A percentile compares a stretch with the other conserved stretches of the same genome.
Evolutionary conservation across 768 basidiomycete species (phyloP).

Genomic region (Podaxis sp.): DNA sequence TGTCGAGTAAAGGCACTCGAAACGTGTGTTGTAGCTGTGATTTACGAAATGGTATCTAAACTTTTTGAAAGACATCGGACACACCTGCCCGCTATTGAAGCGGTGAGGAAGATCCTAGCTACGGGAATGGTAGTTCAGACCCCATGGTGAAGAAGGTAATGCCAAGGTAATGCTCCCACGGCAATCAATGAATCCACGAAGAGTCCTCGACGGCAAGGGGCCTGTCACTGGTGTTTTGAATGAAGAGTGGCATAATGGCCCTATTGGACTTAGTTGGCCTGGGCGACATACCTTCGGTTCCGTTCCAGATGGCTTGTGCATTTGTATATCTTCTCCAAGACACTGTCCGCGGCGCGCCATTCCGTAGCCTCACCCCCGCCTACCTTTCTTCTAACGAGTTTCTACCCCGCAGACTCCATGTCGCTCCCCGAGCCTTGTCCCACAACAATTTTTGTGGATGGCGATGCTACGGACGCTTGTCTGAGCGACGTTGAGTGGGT

Average conservation of each 20-base stretch:
- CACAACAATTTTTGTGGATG: neutral
- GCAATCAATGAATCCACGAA: neutral
- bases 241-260: neutral
- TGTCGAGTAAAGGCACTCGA: conserved; percentile 29
- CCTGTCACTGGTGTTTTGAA: no score
- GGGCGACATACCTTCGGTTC: neutral
- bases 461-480: neutral
- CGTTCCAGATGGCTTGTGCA: neutral
- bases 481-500: neutral
- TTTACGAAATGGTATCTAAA: neutral
- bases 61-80: neutral
- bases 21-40: neutral
- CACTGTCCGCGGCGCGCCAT: neutral
- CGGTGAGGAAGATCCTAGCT: neutral
- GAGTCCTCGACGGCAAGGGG: neutral
- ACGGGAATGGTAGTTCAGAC: neutral
- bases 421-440: neutral
- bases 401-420: neutral
- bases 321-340: neutral
- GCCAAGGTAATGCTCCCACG: no score
- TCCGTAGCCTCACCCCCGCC: neutral
- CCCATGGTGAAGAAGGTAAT: neutral
- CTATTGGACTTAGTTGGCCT: neutral
- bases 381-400: neutral
- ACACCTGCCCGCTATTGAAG: neutral